Evolutionary conservation across 768 basidiomycete species (phyloP).

Genomic region (Mrakia frigida): DNA sequence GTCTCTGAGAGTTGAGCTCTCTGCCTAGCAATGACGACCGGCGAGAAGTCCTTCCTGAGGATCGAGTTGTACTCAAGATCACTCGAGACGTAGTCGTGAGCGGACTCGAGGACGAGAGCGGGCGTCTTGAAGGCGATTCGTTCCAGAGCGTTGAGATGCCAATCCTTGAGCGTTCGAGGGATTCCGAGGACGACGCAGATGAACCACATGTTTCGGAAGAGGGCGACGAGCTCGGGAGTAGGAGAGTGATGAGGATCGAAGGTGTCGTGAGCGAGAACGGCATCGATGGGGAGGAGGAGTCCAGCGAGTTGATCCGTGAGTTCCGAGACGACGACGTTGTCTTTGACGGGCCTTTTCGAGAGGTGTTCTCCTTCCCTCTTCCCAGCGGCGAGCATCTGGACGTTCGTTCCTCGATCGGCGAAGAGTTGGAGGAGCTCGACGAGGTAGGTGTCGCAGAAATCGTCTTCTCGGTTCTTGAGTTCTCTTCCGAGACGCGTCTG

Average conservation of each 20-base stretch:
- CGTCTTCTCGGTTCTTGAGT: slow-evolving; percentile 66
- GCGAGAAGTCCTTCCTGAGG: slow-evolving; percentile 66
- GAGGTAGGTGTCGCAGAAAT: slow-evolving; percentile 72
- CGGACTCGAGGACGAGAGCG: slow-evolving; percentile 70
- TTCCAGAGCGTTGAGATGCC: slow-evolving; percentile 68
- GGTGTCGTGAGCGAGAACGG: slow-evolving; percentile 65
- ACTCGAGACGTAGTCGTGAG: slow-evolving; percentile 73
- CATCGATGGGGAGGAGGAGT: slow-evolving; percentile 83
- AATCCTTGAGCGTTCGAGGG: slow-evolving; percentile 56
- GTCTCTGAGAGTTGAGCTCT: slow-evolving; percentile 59
- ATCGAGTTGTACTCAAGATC: slow-evolving; percentile 91
- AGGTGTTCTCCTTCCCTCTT: slow-evolving; percentile 11
- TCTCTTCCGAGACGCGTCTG: slow-evolving; percentile 85
- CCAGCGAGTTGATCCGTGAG: slow-evolving; percentile 81
- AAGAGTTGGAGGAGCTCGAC: slow-evolving; percentile 80
- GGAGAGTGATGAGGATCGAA: slow-evolving; percentile 59
- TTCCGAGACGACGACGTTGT: slow-evolving; percentile 34
- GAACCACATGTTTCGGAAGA: slow-evolving; percentile 94
- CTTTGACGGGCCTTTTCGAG: slow-evolving; percentile 22
- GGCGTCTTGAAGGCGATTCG: slow-evolving; percentile 85
- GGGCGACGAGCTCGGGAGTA: slow-evolving; percentile 54
- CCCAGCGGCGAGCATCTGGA: slow-evolving; percentile 67
- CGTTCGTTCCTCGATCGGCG: slow-evolving; percentile 82
- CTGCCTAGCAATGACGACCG: slow-evolving; percentile 56
- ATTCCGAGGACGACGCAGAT: slow-evolving; percentile 81